Evolutionary conservation across 768 basidiomycete genomes (phyloP), one percentile per base, ranked within the genome.

Genomic region (Mycena floridula): DNA sequence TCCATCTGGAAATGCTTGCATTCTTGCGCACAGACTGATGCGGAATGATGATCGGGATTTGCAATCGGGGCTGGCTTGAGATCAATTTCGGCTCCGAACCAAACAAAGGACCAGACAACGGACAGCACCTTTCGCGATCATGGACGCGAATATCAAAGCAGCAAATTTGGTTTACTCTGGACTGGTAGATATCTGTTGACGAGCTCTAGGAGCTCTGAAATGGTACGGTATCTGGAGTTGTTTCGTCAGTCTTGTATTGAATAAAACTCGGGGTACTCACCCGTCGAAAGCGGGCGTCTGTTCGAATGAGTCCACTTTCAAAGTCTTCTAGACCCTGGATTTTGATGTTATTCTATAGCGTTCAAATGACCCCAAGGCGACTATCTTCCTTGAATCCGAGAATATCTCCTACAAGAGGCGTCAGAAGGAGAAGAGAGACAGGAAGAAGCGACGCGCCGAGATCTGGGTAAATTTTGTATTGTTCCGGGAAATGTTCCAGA

Each of bases 281-380:
- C 0, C 75, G 70, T 59, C 77, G 69, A 36, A 90, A 66, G 44
- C 70, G 72, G 11, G 80, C 85, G 53, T 91, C 89, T 2, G 80
- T 72, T 11, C 77, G 76, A 42, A 91, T 78, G 41, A 79, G 60
- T 28, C 82, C 74, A 44, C 88, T 69, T 60, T 91, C 87, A 0
- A 77, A 89, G 62, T 91, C 89, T 61, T 91, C 88, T 15, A 94
- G 64, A 21, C 80, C 77, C 51, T 90, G 73, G 13, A 83, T 67
- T 59, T 93, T 95, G 66, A 96, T 86, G 54, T 94, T 91, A 55
- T 86, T 89, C 94, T 93, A 98, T 8, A 96, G 59, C 0, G 87
- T 77, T 45, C 89, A 82, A 15, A 95, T 74, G 15, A 89, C 77
- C 5, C 85, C 89, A 20, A 84, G 68, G 23, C 89, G 77, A 27